phyloP scores from a whole-genome alignment of 352 stramenopile species.

The Phytophthora quininea region DNA sequence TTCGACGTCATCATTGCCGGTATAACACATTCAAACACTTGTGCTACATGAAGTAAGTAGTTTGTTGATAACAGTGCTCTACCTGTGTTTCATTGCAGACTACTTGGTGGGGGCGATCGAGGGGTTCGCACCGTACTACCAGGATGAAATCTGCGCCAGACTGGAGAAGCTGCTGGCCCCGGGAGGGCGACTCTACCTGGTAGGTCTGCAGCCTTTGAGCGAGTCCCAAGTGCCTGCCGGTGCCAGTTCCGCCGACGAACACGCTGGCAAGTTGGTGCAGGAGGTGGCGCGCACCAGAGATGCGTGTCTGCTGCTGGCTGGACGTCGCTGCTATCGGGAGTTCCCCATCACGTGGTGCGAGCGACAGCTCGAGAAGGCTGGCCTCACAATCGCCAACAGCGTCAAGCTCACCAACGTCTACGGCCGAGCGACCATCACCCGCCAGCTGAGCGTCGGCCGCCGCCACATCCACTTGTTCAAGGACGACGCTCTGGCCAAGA shows the following conservation, averaged over 20 bases:
- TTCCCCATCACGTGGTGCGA: conserved; percentile 91
- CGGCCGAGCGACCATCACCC: conserved; percentile 76
- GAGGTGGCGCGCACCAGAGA: conserved; percentile 82
- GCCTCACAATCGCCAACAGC: conserved; percentile 59
- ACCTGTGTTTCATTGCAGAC: conserved; percentile 42
- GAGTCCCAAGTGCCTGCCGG: conserved; percentile 39
- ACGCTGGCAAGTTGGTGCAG: conserved; percentile 48
- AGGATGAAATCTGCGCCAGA: conserved; percentile 69
- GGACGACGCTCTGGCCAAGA: conserved; percentile 42
- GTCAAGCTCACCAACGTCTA: conserved; percentile 90
- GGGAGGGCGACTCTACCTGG: conserved; percentile 88
- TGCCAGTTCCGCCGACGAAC: conserved; percentile 32
- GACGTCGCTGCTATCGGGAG: conserved; percentile 89
- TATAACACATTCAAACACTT: conserved; percentile 15
- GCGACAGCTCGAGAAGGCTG: conserved; percentile 67
- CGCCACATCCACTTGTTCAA: conserved; percentile 85
- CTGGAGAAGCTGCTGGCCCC: conserved; percentile 78
- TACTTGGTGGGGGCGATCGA: conserved; percentile 94
- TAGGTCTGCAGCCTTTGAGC: conserved; percentile 89
- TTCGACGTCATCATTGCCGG: conserved; percentile 86
- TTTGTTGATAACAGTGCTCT: background rate
- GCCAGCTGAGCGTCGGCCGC: conserved; percentile 89
- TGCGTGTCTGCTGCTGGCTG: conserved; percentile 90
- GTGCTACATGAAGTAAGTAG: background rate
- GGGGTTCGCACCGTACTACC: conserved; percentile 91